A percentile compares a stretch with the other conserved stretches of the same genome.
These are phyloP conservation scores for Argentina anserina DNA, from an alignment of 306 rosid genomes.

Conservation along the genomic window DNA sequence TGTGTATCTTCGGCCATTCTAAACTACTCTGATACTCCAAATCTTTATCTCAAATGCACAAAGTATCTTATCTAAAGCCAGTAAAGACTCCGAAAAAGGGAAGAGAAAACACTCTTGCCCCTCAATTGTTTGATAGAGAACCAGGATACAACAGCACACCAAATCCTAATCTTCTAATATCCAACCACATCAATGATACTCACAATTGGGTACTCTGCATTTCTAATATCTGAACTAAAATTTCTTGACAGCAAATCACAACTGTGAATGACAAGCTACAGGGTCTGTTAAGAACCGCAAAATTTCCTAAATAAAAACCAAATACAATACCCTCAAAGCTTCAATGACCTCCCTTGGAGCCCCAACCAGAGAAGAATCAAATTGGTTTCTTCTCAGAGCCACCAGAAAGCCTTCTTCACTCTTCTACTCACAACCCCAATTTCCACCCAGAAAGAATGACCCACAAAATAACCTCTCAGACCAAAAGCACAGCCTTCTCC, in stretches of 20 bases:
- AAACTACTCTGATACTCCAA: conserved; percentile 22
- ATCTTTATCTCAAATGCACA: conserved; percentile 13
- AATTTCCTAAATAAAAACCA: conserved; percentile 10
- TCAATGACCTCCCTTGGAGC: background rate
- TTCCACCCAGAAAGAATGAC: background rate
- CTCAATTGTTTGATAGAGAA: conserved; percentile 1
- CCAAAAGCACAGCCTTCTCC: conserved; percentile 8
- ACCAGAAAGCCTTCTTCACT: background rate
- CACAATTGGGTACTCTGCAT: background rate
- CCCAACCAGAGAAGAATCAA: background rate
- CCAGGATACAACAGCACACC: conserved; percentile 1
- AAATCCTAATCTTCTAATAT: conserved; percentile 12
- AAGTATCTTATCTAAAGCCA: conserved; percentile 2
- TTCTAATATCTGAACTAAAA: background rate
- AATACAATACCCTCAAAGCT: background rate
- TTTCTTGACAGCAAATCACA: conserved; percentile 16
- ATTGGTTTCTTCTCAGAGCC: conserved; percentile 12
- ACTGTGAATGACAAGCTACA: conserved; percentile 1
- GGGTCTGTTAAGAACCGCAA: background rate
- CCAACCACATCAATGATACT: conserved; percentile 5
- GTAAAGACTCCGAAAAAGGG: conserved; percentile 1
- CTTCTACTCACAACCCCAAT: conserved; percentile 6
- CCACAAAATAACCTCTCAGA: background rate
- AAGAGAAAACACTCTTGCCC: background rate
- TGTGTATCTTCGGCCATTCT: conserved; percentile 53